phyloP scores from a whole-genome alignment of 2,329 filamentous ascomycete species.

The Colletotrichum sp. region DNA sequence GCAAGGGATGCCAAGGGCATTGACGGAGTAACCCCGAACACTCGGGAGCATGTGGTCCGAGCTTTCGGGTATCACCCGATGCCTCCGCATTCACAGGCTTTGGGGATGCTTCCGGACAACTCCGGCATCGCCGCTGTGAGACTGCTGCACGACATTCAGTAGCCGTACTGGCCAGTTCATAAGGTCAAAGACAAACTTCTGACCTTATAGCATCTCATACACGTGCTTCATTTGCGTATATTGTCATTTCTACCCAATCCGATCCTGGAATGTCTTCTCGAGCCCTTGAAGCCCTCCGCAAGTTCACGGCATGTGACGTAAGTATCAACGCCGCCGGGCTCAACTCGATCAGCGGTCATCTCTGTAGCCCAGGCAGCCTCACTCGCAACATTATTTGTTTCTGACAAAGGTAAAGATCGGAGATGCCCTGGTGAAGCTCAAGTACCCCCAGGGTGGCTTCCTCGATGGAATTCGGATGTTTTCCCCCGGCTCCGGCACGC shows the following conservation, averaged over 20 bases:
- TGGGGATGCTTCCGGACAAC: not conserved
- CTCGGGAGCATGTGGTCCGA: not conserved
- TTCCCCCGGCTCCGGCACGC: constrained; percentile 29
- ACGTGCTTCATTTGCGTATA: not conserved
- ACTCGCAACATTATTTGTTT: not conserved
- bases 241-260: not conserved
- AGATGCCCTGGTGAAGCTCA: constrained; percentile 32
- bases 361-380: not conserved
- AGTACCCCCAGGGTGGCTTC: constrained; percentile 29
- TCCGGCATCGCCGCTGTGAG: not conserved
- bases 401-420: constrained; percentile 14
- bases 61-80: not conserved
- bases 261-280: not conserved
- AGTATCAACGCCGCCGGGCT: not conserved
- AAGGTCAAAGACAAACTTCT: not conserved
- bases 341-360: not conserved
- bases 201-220: not conserved
- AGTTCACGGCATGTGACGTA: constrained; percentile 11
- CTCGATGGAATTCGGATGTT: constrained; percentile 28
- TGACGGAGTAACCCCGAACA: not conserved
- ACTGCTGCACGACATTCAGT: not conserved
- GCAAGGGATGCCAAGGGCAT: not conserved
- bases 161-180: not conserved
- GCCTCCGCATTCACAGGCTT: not conserved
- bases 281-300: not conserved